Evolutionary conservation across 2,329 filamentous ascomycete species (phyloP).

Genomic region (Neophaeococcomyces mojaviensis): DNA sequence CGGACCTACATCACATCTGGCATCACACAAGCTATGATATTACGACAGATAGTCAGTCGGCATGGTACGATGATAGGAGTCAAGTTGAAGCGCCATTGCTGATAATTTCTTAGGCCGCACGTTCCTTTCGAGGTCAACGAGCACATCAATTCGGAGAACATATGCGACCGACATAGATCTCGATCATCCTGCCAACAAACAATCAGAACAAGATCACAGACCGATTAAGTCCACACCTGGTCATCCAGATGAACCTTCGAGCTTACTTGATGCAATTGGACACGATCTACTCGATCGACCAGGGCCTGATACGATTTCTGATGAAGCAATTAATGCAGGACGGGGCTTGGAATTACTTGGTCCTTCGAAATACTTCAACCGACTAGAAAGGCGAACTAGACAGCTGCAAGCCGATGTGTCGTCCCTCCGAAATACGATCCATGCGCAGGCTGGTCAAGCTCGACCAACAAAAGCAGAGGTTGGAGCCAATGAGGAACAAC

Average conservation of each 20-base stretch:
- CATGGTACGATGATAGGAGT: constrained; percentile 16
- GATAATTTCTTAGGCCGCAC: constrained; percentile 18
- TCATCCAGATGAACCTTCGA: constrained; percentile 21
- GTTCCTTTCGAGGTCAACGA: constrained; percentile 16
- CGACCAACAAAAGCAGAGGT: too few species aligned
- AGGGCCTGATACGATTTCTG: constrained; percentile 5
- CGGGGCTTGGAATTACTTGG: constrained; percentile 12
- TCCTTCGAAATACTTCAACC: not conserved
- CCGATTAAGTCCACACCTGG: constrained; percentile 12
- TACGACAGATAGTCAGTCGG: constrained; percentile 21
- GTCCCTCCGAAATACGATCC: too few species aligned
- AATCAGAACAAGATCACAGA: constrained; percentile 15
- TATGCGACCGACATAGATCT: constrained; percentile 16
- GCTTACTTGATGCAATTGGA: constrained; percentile 16
- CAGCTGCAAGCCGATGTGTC: too few species aligned
- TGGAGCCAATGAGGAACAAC: too few species aligned
- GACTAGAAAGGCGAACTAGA: too few species aligned
- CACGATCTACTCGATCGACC: constrained; percentile 12
- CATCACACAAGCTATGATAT: constrained; percentile 16
- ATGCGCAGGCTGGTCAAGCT: too few species aligned
- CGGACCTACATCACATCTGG: not conserved
- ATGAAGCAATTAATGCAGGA: constrained; percentile 1
- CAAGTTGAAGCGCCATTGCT: not conserved
- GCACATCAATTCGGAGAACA: constrained; percentile 6
- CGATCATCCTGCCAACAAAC: constrained; percentile 14